Base-by-base conservation (phyloP, 2,329 filamentous ascomycete genomes). In the Colletotrichum ledebouriae region DNA sequence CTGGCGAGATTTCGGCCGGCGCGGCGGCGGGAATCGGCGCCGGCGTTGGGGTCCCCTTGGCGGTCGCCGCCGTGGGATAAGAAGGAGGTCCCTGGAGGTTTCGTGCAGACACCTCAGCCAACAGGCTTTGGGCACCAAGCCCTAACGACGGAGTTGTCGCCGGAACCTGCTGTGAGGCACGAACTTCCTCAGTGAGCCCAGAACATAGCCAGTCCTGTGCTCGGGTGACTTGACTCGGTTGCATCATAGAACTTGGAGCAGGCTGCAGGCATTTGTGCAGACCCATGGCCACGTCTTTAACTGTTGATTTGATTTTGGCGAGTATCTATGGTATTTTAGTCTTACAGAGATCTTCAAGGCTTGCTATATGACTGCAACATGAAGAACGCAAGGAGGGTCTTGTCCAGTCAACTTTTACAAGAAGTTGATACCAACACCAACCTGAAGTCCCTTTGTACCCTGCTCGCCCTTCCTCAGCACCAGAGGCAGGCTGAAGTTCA, bases 371-470 rank as follows among this genome's bases (percentile, higher is more conserved):
- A n/a, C 20, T 39, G 20, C 29, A 22, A 58, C 39, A 58, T 5
- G 22, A 20, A 13, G n/a, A 42, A 25, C 17, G 22, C 33, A 25
- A 5, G 39, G 12, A 11, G 25, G 13, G 7, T 6, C 6, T 37
- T 11, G n/a, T 13, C 4, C 7, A 56, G 15, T 58, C 34, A 15
- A 37, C 13, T n/a, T 53, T 42, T 92, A 98, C 85, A 98, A 82
- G 78, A 99, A 98, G 81, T 93, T 97, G 76, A 99, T 94, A 57
- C 96, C 96, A 46, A 99, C 93, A n/a, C 96, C 96, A 74, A 99
- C 90, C 78, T 96, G 94, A 71, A 99, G 77, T 1, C 96, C 96
- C 82, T 99, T 99, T 63, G 95, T 89, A 15, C 89, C 91, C 73
- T 96, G 91, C 81, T 99, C 96, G 41, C 94, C 94, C 71, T 87